These are phyloP conservation scores for Lithospermum erythrorhizon DNA, from an alignment of 257 asterid genomes.

Conservation along the genomic window DNA sequence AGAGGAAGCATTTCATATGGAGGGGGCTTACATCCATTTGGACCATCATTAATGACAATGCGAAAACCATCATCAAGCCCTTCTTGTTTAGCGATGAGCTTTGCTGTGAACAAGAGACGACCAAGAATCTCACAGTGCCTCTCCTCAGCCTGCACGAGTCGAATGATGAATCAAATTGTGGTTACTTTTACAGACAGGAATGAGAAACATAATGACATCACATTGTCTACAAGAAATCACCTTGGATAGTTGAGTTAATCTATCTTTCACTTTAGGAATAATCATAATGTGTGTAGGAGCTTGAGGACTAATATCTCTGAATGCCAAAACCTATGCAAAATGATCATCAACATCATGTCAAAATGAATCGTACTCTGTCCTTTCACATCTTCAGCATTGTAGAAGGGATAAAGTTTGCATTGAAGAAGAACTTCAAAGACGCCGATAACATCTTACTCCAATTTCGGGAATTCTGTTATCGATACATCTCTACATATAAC, in stretches of 20 bases:
- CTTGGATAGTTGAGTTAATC: constrained; percentile 63
- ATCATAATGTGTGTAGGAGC: constrained; percentile 76
- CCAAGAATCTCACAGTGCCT: constrained; percentile 71
- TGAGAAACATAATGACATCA: no score
- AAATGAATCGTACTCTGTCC: no score
- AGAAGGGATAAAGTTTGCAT: no score
- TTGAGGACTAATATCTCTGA: constrained; percentile 78
- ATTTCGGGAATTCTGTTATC: no score
- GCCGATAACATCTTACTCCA: no score
- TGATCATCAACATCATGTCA: no score
- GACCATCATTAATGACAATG: constrained; percentile 83
- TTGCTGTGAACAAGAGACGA: constrained; percentile 67
- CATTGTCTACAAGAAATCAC: constrained; percentile 12
- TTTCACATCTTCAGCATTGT: no score
- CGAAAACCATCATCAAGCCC: constrained; percentile 84
- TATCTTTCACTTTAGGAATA: constrained; percentile 78
- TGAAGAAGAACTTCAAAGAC: no score
- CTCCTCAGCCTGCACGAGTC: constrained; percentile 61
- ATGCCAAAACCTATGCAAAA: constrained; percentile 64
- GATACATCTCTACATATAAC: no score
- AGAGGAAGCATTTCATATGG: neutral
- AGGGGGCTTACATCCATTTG: constrained; percentile 59
- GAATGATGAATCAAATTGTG: neutral
- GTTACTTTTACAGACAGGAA: neutral
- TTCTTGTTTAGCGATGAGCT: constrained; percentile 82